Base-by-base conservation (phyloP, 768 basidiomycete species). In the Leucocoprinus birnbaumii region DNA sequence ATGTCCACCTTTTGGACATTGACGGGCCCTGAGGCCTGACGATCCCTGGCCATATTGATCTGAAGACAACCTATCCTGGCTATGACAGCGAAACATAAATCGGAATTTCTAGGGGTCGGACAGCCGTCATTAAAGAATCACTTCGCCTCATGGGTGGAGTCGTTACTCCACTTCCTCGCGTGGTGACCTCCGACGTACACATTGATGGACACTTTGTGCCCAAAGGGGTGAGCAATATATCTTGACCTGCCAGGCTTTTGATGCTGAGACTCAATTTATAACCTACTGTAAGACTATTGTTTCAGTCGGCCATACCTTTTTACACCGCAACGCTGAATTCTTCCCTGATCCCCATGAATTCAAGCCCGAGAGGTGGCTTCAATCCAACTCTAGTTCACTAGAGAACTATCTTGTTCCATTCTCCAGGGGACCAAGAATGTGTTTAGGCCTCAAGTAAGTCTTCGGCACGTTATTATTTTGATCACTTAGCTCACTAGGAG, bases 51-150 rank as follows among this genome's bases (percentile, higher is more conserved):
- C n/a, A n/a, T n/a, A n/a, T n/a, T n/a, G n/a, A n/a, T n/a, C n/a
- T n/a, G n/a, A n/a, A n/a, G n/a, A n/a, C n/a, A n/a, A n/a, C n/a
- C n/a, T n/a, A n/a, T n/a, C n/a, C n/a, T n/a, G n/a, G n/a, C n/a
- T n/a, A n/a, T n/a, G n/a, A n/a, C n/a, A n/a, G n/a, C n/a, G n/a
- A n/a, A n/a, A n/a, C n/a, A n/a, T n/a, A n/a, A n/a, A n/a, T n/a
- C n/a, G n/a, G n/a, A n/a, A n/a, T n/a, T n/a, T n/a, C n/a, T n/a
- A n/a, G n/a, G n/a, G n/a, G n/a, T n/a, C n/a, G n/a, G 78, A 75
- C 73, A 1, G 77, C 76, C 6, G 74, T 79, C 21, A 68, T 78
- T 27, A 78, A 78, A 55, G 78, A 80, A 61, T 68, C 76, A 0
- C 66, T 79, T 37, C 67, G 79, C 21, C 66, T 78, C 57, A 66